These are phyloP conservation scores for Barnettozyma californica DNA, from an alignment of 805 yeast species.

Conservation along the genomic window DNA sequence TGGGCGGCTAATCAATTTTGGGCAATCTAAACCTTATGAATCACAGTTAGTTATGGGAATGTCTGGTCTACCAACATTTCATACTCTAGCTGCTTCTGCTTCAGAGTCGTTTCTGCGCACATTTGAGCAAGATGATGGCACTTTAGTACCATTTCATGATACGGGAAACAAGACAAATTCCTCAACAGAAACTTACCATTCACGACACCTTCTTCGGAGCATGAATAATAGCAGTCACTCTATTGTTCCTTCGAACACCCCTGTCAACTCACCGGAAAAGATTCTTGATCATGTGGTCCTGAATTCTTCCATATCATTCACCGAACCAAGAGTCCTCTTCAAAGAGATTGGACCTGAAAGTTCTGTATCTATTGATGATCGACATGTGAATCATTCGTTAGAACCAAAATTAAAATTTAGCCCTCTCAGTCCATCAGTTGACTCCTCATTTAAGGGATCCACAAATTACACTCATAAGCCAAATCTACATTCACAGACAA, in stretches of 20 bases:
- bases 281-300: not conserved
- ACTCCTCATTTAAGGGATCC: not conserved
- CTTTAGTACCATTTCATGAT: not conserved
- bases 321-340: slow-evolving; percentile 1
- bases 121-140: not conserved
- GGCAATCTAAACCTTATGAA: not conserved
- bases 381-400: not conserved
- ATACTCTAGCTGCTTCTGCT: not conserved
- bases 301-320: not conserved
- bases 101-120: not conserved
- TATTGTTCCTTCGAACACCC: slow-evolving; percentile 9
- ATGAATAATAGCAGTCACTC: not conserved
- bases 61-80: not conserved
- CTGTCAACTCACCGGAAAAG: slow-evolving; percentile 6
- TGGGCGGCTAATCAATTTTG: not conserved
- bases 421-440: not conserved
- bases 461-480: slow-evolving; percentile 7
- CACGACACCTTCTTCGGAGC: not conserved
- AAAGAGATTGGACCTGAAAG: not conserved
- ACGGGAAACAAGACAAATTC: not conserved
- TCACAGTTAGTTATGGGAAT: not conserved
- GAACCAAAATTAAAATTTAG: not conserved
- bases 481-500: not conserved
- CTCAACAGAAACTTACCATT: not conserved
- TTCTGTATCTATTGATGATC: not conserved